These are phyloP conservation scores for Bipolaris cookei DNA, from an alignment of 2,329 filamentous ascomycete species.

Conservation along the genomic window DNA sequence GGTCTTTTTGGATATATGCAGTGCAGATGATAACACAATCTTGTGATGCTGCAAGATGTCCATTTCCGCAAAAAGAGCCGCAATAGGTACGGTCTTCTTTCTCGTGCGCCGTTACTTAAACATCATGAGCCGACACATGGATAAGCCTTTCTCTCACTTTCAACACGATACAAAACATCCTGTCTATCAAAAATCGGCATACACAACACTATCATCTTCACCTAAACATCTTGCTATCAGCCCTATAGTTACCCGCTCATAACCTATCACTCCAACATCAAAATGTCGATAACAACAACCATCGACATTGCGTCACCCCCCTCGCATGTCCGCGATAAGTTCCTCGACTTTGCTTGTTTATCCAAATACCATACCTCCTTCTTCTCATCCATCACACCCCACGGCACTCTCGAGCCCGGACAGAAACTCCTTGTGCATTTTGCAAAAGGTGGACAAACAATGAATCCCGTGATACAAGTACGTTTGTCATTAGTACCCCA, in stretches of 20 bases:
- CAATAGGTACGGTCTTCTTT: slow-evolving; percentile 2
- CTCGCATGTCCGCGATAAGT: slow-evolving; percentile 19
- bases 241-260: not conserved
- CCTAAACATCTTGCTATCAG: not conserved
- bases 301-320: slow-evolving; percentile 29
- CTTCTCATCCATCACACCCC: slow-evolving; percentile 25
- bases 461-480: slow-evolving; percentile 16
- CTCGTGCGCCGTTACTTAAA: not conserved
- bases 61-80: slow-evolving; percentile 11
- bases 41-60: not conserved
- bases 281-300: slow-evolving; percentile 18
- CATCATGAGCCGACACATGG: not conserved
- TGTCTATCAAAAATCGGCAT: not conserved
- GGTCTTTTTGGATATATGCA: not conserved
- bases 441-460: slow-evolving; percentile 8
- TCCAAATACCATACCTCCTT: slow-evolving; percentile 18
- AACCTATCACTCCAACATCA: too few relatives aligned
- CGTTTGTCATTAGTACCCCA: not conserved
- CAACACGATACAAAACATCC: not conserved
- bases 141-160: not conserved
- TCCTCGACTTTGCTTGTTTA: slow-evolving; percentile 23
- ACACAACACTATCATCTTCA: not conserved
- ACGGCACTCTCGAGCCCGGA: slow-evolving; percentile 14
- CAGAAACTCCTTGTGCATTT: slow-evolving; percentile 23
- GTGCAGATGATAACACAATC: not conserved